A percentile compares a stretch with the other conserved stretches of the same genome.
Evolutionary conservation across 2,329 filamentous ascomycete species (phyloP).

Genomic region (Clarireedia hainanense): DNA sequence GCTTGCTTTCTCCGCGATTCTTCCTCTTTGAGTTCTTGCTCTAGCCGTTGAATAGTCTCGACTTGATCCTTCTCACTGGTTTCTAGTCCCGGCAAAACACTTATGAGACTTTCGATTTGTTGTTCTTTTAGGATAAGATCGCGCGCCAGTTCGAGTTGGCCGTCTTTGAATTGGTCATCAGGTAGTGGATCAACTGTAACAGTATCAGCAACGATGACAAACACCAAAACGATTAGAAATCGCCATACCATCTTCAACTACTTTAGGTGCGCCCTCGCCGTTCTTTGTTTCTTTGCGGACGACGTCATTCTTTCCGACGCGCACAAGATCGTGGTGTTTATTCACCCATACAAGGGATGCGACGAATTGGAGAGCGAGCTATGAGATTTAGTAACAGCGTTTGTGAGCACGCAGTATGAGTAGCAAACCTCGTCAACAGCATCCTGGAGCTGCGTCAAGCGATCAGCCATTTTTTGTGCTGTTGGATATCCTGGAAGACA

Average conservation of each 20-base stretch:
- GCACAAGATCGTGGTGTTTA: constrained; percentile 59
- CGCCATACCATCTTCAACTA: constrained; percentile 17
- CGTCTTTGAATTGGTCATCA: constrained; percentile 55
- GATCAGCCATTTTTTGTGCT: constrained; percentile 52
- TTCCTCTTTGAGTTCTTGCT: constrained; percentile 55
- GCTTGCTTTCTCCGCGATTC: constrained; percentile 56
- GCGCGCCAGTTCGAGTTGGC: constrained; percentile 64
- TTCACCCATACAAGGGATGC: constrained; percentile 60
- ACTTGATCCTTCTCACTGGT: constrained; percentile 73
- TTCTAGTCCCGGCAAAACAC: constrained; percentile 66
- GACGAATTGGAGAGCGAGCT: constrained; percentile 64
- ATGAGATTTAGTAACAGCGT: constrained; percentile 9
- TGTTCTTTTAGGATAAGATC: constrained; percentile 75
- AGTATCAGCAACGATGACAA: constrained; percentile 13
- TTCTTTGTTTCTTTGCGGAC: constrained; percentile 46
- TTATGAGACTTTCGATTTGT: constrained; percentile 73
- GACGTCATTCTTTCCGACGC: constrained; percentile 48
- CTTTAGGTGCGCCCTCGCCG: constrained; percentile 15
- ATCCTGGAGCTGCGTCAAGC: constrained; percentile 78
- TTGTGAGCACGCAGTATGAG: not conserved
- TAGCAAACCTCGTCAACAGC: constrained; percentile 66
- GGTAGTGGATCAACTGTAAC: constrained; percentile 51
- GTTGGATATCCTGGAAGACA: not conserved
- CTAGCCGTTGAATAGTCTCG: constrained; percentile 54
- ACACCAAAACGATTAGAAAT: not conserved